A percentile compares a stretch with the other conserved stretches of the same genome.
phyloP scores from a whole-genome alignment of 257 asterid genomes.

The Penstemon davidsonii region DNA sequence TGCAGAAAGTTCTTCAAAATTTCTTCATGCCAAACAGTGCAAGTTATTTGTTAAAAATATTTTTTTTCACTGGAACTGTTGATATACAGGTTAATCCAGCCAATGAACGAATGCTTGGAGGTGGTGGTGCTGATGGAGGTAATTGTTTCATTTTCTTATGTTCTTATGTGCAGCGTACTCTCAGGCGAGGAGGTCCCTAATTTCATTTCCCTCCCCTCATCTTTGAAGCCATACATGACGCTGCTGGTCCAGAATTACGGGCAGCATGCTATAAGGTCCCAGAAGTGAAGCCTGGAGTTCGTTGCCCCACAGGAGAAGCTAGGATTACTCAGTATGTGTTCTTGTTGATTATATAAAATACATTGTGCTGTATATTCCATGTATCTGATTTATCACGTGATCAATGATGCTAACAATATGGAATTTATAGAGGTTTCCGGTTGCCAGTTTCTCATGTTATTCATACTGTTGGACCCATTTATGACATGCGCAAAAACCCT shows the following conservation, averaged over 20 bases:
- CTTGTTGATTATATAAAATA: slow-evolving; percentile 2
- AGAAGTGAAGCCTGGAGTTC: slow-evolving; percentile 80
- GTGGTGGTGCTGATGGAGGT: slow-evolving; percentile 99
- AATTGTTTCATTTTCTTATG: slow-evolving; percentile 20
- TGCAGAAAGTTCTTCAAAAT: not conserved
- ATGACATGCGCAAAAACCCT: slow-evolving; percentile 56
- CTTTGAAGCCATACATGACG: slow-evolving; percentile 81
- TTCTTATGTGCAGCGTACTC: slow-evolving; percentile 1
- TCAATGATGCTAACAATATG: slow-evolving; percentile 30
- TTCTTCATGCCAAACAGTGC: not conserved
- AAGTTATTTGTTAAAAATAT: not conserved
- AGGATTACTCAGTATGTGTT: slow-evolving; percentile 78
- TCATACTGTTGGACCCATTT: slow-evolving; percentile 95
- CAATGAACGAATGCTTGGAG: slow-evolving; percentile 90
- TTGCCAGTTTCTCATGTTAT: slow-evolving; percentile 94
- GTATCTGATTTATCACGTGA: slow-evolving; percentile 17
- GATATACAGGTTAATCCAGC: slow-evolving; percentile 85
- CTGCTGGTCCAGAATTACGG: slow-evolving; percentile 88
- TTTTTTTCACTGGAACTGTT: slow-evolving; percentile 17
- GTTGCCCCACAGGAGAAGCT: slow-evolving; percentile 99
- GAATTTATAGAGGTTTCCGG: slow-evolving; percentile 67
- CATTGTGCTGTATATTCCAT: not conserved
- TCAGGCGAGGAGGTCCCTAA: slow-evolving; percentile 20
- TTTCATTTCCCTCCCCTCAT: not conserved
- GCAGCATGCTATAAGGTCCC: slow-evolving; percentile 75